These are phyloP conservation scores for Nitzschia sp. DNA, from an alignment of 108 stramenopile genomes.

Conservation along the genomic window DNA sequence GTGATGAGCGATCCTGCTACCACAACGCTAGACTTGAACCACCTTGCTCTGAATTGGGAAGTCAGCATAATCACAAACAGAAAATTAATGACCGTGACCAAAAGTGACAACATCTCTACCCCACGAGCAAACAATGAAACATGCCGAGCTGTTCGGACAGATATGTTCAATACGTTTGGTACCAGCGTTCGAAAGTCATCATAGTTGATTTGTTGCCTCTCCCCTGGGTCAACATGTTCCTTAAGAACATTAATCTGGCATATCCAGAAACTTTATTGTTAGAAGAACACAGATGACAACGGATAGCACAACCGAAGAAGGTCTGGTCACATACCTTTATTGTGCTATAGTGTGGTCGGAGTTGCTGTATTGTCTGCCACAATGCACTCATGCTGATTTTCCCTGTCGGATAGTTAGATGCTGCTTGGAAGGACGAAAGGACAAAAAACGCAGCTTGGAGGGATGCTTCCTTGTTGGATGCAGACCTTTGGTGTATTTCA, in stretches of 20 bases:
- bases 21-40: slow-evolving; percentile 24
- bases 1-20: slow-evolving; percentile 36
- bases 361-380: slow-evolving; percentile 14
- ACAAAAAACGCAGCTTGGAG: slow-evolving; percentile 43
- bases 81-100: slow-evolving; percentile 47
- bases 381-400: slow-evolving; percentile 19
- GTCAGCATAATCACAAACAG: slow-evolving; percentile 46
- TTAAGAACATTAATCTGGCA: slow-evolving; percentile 7
- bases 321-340: slow-evolving; percentile 21
- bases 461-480: slow-evolving; percentile 40
- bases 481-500: slow-evolving; percentile 34
- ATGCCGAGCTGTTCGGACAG: slow-evolving; percentile 35
- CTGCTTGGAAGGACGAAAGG: slow-evolving; percentile 7
- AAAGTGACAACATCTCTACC: slow-evolving; percentile 29
- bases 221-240: slow-evolving; percentile 9
- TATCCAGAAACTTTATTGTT: background rate
- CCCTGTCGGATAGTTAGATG: slow-evolving; percentile 7
- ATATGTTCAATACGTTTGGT: slow-evolving; percentile 40
- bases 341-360: slow-evolving; percentile 44
- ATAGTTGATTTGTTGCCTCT: slow-evolving; percentile 23
- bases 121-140: slow-evolving; percentile 19
- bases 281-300: background rate
- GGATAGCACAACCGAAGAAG: background rate
- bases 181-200: slow-evolving; percentile 37
- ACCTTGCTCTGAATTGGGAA: slow-evolving; percentile 19